These are phyloP conservation scores for Globisporangium mamillatum DNA, from an alignment of 352 stramenopile genomes.

Conservation along the genomic window DNA sequence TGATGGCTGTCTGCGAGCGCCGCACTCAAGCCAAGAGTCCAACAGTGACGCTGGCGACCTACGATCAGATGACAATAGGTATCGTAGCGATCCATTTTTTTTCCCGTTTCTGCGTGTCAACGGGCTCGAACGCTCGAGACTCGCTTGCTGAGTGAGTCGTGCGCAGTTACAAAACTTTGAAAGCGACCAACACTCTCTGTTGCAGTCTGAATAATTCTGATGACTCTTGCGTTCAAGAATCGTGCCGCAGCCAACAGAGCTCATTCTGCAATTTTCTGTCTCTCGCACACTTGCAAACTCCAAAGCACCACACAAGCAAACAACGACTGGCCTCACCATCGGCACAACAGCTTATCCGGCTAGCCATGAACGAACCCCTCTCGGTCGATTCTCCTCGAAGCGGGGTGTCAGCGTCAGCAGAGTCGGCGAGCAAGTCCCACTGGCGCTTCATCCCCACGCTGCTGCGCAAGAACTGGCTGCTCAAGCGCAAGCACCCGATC, in stretches of 20 bases:
- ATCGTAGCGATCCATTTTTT: too few relatives aligned
- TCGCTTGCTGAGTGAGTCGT: too few relatives aligned
- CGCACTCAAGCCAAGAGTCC: too few relatives aligned
- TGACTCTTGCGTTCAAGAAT: background rate
- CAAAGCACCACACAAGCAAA: background rate
- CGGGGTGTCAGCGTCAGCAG: background rate
- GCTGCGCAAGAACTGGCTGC: constrained; percentile 77
- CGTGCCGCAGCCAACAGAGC: background rate
- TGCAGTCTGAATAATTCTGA: background rate
- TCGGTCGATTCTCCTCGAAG: constrained; percentile 12
- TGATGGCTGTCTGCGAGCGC: too few relatives aligned
- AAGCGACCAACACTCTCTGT: background rate
- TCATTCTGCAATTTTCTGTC: background rate
- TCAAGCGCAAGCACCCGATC: constrained; percentile 64
- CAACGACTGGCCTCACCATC: background rate
- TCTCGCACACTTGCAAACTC: background rate
- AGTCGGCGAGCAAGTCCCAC: constrained; percentile 17
- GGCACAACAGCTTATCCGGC: background rate
- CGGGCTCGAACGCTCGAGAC: too few relatives aligned
- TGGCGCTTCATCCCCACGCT: constrained; percentile 53
- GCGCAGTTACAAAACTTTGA: background rate
- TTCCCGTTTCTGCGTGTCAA: too few relatives aligned
- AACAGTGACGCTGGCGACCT: too few relatives aligned
- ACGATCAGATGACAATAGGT: too few relatives aligned
- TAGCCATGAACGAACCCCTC: constrained; percentile 9